Evolutionary conservation across 2,329 filamentous ascomycete genomes (phyloP).

Genomic region (Fusarium sp.): DNA sequence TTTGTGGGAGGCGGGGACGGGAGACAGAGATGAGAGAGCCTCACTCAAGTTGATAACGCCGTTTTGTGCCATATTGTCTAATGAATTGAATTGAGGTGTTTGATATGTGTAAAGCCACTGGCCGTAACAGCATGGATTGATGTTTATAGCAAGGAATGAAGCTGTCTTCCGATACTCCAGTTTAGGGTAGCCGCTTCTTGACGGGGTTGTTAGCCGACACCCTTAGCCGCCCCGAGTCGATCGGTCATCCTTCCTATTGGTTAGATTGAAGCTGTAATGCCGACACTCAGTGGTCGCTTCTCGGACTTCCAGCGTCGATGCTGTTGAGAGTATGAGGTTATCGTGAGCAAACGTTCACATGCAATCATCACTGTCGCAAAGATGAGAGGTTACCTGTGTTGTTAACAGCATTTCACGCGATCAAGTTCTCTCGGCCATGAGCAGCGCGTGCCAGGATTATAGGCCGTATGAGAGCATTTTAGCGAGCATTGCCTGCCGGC

Average conservation of each 20-base stretch:
- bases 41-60: background rate
- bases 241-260: constrained; percentile 22
- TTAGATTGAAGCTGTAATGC: fast-evolving
- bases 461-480: background rate
- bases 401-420: background rate
- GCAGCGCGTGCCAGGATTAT: no score
- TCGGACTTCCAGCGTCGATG: background rate
- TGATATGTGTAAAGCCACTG: fast-evolving
- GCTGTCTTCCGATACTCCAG: background rate
- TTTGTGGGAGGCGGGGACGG: fast-evolving
- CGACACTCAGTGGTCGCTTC: no score
- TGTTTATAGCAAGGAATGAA: constrained; percentile 3
- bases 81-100: fast-evolving
- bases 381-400: background rate
- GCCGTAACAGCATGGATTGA: background rate
- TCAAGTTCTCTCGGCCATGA: background rate
- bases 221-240: background rate
- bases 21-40: background rate
- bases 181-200: constrained; percentile 16
- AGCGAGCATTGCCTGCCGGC: background rate
- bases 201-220: constrained; percentile 20
- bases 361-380: background rate
- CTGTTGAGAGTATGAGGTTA: background rate
- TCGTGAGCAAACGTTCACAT: background rate
- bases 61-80: background rate